Evolutionary conservation across 2,329 filamentous ascomycete genomes (phyloP).

Genomic region (Phialemonium atrogriseum): DNA sequence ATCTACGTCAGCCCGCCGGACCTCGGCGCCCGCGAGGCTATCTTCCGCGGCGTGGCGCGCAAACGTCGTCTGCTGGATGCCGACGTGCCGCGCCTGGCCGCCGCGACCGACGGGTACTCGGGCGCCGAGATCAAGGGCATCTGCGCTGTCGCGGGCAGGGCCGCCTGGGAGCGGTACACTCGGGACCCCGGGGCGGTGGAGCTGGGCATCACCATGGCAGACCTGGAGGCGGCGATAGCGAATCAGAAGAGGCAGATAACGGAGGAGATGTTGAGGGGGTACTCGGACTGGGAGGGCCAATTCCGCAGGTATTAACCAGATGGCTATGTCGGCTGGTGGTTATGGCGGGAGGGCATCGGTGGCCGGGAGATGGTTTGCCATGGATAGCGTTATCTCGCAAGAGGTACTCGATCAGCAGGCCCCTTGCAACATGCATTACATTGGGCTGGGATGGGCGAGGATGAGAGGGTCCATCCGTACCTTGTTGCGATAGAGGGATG

Average conservation of each 20-base stretch:
- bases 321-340: conserved; percentile 1
- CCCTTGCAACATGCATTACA: no score
- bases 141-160: conserved; percentile 35
- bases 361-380: no score
- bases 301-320: no score
- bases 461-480: no score
- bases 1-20: conserved; percentile 83
- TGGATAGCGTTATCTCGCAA: no score
- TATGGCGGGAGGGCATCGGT: no score
- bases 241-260: conserved; percentile 28
- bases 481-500: no score
- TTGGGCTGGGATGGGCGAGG: no score
- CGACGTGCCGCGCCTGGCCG: conserved; percentile 55
- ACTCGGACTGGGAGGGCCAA: conserved; percentile 29
- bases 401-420: no score
- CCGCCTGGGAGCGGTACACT: conserved; percentile 28
- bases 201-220: conserved; percentile 27
- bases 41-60: conserved; percentile 60
- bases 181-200: conserved; percentile 11
- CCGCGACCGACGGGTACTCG: conserved; percentile 65
- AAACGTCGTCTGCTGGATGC: conserved; percentile 58
- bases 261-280: conserved; percentile 23
- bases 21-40: conserved; percentile 62
- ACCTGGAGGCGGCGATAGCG: conserved; percentile 15
- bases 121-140: conserved; percentile 69